Evolutionary conservation across 192 early-diverging fungal genomes (phyloP).

Genomic region (Spinellus fusiger): DNA sequence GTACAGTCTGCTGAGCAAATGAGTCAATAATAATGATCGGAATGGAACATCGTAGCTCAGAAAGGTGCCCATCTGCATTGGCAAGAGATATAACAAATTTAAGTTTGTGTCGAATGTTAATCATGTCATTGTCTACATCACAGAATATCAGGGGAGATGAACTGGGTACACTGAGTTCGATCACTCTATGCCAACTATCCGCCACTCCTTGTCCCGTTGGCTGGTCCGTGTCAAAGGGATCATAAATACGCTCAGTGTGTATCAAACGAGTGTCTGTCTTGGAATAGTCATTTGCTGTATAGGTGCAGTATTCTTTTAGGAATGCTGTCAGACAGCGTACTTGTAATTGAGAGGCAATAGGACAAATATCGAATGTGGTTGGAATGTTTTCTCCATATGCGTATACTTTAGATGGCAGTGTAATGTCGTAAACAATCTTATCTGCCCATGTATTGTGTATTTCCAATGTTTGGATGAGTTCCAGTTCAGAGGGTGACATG

Average conservation of each 20-base stretch:
- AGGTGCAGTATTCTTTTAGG: conserved; percentile 56
- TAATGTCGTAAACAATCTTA: conserved; percentile 53
- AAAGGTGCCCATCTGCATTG: conserved; percentile 29
- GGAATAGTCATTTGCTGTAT: conserved; percentile 22
- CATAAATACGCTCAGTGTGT: not conserved
- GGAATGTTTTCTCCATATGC: conserved; percentile 48
- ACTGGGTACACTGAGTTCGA: conserved; percentile 16
- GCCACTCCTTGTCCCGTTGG: not conserved
- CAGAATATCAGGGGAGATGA: conserved; percentile 12
- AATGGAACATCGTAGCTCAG: conserved; percentile 30
- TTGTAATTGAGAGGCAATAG: conserved; percentile 40
- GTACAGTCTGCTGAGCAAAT: conserved; percentile 12
- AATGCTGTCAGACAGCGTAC: conserved; percentile 37
- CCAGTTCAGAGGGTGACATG: conserved; percentile 44
- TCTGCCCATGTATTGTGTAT: conserved; percentile 53
- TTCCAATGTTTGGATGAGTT: conserved; percentile 42
- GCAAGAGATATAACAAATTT: conserved; percentile 29
- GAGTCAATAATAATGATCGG: conserved; percentile 29
- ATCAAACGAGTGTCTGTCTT: conserved; percentile 23
- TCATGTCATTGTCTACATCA: conserved; percentile 35
- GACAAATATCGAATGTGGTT: conserved; percentile 41
- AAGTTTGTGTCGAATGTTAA: conserved; percentile 31
- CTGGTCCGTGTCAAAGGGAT: not conserved
- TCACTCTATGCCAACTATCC: not conserved
- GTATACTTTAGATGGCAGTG: conserved; percentile 46